phyloP scores from a whole-genome alignment of 1,139 yeast species.

The Ogataea hybrid region DNA sequence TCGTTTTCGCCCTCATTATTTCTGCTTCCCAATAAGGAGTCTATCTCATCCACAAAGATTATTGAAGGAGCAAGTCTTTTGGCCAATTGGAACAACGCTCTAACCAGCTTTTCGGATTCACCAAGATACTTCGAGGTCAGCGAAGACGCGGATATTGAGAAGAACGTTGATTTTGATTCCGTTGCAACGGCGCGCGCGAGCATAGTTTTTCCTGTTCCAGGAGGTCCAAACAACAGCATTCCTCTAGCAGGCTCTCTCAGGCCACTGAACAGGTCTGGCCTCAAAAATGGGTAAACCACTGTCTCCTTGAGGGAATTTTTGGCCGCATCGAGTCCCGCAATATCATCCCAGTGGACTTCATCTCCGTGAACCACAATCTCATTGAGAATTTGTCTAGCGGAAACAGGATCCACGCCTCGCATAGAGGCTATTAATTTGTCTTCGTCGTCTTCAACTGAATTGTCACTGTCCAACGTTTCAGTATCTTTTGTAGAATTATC shows the following conservation, averaged over 20 bases:
- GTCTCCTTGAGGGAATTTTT: slow-evolving; percentile 91
- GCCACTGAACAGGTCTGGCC: slow-evolving; percentile 92
- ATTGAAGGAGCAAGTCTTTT: slow-evolving; percentile 88
- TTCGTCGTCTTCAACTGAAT: slow-evolving; percentile 52
- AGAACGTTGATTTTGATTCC: slow-evolving; percentile 91
- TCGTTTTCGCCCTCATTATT: slow-evolving; percentile 87
- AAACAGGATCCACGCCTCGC: slow-evolving; percentile 44
- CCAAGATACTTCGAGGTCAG: slow-evolving; percentile 91
- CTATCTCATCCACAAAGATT: slow-evolving; percentile 95
- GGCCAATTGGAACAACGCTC: slow-evolving; percentile 85
- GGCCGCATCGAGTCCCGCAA: slow-evolving; percentile 90
- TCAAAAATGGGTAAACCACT: slow-evolving; percentile 90
- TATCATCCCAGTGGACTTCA: slow-evolving; percentile 95
- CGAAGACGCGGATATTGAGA: slow-evolving; percentile 89
- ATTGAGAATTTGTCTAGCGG: slow-evolving; percentile 70
- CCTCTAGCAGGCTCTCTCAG: slow-evolving; percentile 95
- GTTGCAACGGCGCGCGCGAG: slow-evolving; percentile 97
- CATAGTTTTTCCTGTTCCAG: slow-evolving; percentile 99
- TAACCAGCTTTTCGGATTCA: slow-evolving; percentile 89
- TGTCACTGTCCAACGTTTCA: slow-evolving; percentile 31
- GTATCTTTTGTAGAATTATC: slow-evolving; percentile 33
- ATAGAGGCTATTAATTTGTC: slow-evolving; percentile 50
- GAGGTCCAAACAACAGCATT: slow-evolving; percentile 95
- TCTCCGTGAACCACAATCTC: slow-evolving; percentile 95
- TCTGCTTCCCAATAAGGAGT: slow-evolving; percentile 81